A percentile compares a stretch with the other conserved stretches of the same genome.
These are phyloP conservation scores for Carex pumila DNA, from an alignment of 176 grass and related monocot genomes.

Conservation along the genomic window DNA sequence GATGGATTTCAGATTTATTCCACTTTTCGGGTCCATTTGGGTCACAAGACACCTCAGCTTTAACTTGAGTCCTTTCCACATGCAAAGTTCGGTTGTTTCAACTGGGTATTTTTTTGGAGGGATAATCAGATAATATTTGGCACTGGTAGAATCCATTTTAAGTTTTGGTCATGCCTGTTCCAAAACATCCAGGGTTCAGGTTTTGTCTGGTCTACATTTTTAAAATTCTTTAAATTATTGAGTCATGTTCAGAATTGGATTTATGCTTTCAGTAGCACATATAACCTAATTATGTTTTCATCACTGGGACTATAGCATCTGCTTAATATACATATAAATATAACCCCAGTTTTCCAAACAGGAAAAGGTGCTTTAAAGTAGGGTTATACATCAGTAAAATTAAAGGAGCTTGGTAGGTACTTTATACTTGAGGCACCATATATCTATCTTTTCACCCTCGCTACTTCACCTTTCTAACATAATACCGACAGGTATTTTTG, in stretches of 20 bases:
- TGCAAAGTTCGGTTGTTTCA: not conserved
- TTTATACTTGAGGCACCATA: not conserved
- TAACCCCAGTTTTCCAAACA: not conserved
- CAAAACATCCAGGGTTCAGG: not conserved
- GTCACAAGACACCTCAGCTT: not conserved
- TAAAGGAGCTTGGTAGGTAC: not conserved
- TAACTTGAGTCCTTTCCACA: not conserved
- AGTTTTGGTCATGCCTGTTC: not conserved
- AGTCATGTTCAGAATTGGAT: not conserved
- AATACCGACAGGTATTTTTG: not conserved
- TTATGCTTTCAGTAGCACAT: not conserved
- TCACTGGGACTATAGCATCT: not conserved
- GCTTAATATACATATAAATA: not conserved
- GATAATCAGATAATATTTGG: not conserved
- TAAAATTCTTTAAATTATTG: not conserved
- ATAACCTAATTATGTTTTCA: not conserved
- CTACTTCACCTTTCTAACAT: not conserved
- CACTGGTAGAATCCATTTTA: not conserved
- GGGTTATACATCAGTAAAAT: not conserved
- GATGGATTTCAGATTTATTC: not conserved
- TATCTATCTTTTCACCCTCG: not conserved
- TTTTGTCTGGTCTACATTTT: not conserved
- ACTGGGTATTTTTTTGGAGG: not conserved
- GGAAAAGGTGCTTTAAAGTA: not conserved
- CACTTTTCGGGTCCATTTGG: not conserved